Evolutionary conservation across 2,329 filamentous ascomycete genomes (phyloP).

Genomic region (Tolypocladium guangdongense): DNA sequence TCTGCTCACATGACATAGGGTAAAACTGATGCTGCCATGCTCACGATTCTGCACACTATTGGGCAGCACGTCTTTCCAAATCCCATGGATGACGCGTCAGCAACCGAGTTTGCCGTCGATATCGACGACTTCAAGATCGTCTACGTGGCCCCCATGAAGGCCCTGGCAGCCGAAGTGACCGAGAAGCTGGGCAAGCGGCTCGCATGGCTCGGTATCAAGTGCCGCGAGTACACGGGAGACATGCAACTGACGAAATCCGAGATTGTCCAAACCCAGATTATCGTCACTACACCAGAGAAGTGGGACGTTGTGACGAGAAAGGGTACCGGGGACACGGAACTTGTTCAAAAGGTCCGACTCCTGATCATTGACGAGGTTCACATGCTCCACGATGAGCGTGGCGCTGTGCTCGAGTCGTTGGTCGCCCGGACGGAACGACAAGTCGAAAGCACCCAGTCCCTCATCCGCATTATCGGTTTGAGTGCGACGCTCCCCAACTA

Average conservation of each 20-base stretch:
- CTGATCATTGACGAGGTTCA: slow-evolving; percentile 98
- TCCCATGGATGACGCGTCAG: slow-evolving; percentile 61
- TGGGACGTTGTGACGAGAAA: slow-evolving; percentile 98
- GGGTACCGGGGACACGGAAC: slow-evolving; percentile 90
- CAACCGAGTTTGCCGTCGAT: slow-evolving; percentile 71
- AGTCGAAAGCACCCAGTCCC: slow-evolving; percentile 93
- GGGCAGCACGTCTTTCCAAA: slow-evolving; percentile 75
- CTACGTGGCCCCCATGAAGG: slow-evolving; percentile 98
- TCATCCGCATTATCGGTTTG: slow-evolving; percentile 91
- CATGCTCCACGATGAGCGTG: slow-evolving; percentile 97
- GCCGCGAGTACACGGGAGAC: slow-evolving; percentile 90
- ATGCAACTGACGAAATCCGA: slow-evolving; percentile 98
- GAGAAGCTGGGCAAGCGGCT: slow-evolving; percentile 87
- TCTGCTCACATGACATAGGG: slow-evolving; percentile 35
- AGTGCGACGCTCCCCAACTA: slow-evolving; percentile 96
- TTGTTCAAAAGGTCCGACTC: slow-evolving; percentile 92
- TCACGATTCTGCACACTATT: slow-evolving; percentile 85
- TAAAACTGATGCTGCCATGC: slow-evolving; percentile 97
- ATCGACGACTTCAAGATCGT: slow-evolving; percentile 93
- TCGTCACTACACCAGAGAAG: slow-evolving; percentile 97
- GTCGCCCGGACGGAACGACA: slow-evolving; percentile 92
- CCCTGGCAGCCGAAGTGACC: slow-evolving; percentile 89
- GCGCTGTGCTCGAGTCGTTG: slow-evolving; percentile 88
- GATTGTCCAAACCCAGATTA: slow-evolving; percentile 92
- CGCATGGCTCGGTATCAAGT: slow-evolving; percentile 85